Percentiles rank a stretch among this genome's conserved stretches.
These are phyloP conservation scores for Sporothrix phasma DNA, from an alignment of 2,329 filamentous ascomycete genomes.

Conservation along the genomic window DNA sequence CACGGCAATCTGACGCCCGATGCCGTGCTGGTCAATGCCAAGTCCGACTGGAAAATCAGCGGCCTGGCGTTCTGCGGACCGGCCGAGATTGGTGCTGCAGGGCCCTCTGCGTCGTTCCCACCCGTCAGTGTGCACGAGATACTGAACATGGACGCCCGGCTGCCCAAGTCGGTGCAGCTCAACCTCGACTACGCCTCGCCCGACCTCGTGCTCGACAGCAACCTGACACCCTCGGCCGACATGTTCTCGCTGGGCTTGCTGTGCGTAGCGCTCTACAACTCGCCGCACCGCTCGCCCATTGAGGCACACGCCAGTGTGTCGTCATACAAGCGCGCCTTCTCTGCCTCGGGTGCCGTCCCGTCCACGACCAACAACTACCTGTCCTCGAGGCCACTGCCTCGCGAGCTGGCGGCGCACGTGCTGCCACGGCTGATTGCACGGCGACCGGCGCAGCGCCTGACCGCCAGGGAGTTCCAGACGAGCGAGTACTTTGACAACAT, in stretches of 20 bases:
- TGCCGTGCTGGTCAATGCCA: conserved; percentile 85
- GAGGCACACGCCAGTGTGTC: conserved; percentile 72
- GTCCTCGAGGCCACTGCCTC: conserved; percentile 67
- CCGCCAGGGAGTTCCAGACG: conserved; percentile 83
- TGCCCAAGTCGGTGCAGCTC: conserved; percentile 76
- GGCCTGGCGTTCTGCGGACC: conserved; percentile 85
- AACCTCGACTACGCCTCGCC: conserved; percentile 90
- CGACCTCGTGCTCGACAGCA: conserved; percentile 87
- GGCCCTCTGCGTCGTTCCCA: conserved; percentile 57
- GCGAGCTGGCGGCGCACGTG: conserved; percentile 63
- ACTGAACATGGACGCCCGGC: conserved; percentile 71
- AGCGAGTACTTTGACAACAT: conserved; percentile 97
- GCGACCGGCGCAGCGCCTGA: conserved; percentile 76
- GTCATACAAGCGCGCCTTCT: conserved; percentile 76
- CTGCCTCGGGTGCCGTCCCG: conserved; percentile 67
- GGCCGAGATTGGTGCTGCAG: conserved; percentile 44
- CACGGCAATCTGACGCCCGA: conserved; percentile 94
- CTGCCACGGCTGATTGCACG: conserved; percentile 80
- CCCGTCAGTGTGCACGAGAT: conserved; percentile 76
- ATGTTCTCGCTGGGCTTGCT: conserved; percentile 90
- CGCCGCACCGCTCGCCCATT: conserved; percentile 80
- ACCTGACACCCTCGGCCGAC: conserved; percentile 73
- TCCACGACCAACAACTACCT: conserved; percentile 76
- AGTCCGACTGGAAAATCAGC: conserved; percentile 98
- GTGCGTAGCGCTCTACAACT: conserved; percentile 85